Percentiles rank a stretch among this genome's conserved stretches.
Evolutionary conservation across 208 protist species (phyloP).

Genomic region (Crithidia expoeki): DNA sequence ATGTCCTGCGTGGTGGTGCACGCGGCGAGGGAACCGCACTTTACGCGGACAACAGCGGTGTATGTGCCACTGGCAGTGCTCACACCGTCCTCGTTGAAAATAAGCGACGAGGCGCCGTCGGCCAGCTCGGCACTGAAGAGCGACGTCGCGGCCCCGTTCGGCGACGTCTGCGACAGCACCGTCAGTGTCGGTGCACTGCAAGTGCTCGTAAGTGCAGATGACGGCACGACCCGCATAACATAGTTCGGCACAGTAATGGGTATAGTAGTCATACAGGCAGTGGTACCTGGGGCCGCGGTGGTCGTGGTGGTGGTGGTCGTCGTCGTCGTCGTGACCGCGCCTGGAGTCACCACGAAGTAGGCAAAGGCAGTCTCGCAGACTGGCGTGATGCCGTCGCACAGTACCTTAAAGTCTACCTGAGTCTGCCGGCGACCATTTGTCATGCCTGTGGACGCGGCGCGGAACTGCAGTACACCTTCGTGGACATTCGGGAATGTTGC

Average conservation of each 20-base stretch:
- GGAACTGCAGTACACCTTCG: constrained; percentile 37
- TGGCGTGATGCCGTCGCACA: constrained; percentile 53
- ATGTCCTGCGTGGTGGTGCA: constrained; percentile 47
- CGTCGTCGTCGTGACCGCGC: constrained; percentile 29
- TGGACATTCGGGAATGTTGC: constrained; percentile 36
- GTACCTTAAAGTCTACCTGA: constrained; percentile 36
- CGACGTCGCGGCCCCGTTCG: background rate
- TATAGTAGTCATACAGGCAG: constrained; percentile 29
- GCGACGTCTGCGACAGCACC: constrained; percentile 12
- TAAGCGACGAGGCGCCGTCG: constrained; percentile 22
- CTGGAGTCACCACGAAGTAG: constrained; percentile 44
- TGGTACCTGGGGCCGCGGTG: constrained; percentile 12
- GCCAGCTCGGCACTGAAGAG: constrained; percentile 30
- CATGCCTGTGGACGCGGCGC: constrained; percentile 39
- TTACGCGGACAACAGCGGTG: constrained; percentile 40
- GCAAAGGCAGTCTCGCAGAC: constrained; percentile 44
- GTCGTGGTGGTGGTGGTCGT: constrained; percentile 47
- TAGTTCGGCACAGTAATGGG: constrained; percentile 21
- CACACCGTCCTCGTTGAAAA: constrained; percentile 46
- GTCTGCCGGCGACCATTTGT: constrained; percentile 5
- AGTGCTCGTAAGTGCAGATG: constrained; percentile 15
- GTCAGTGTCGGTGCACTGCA: constrained; percentile 16
- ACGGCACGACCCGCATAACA: constrained; percentile 1
- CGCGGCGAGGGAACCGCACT: constrained; percentile 37
- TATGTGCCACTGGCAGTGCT: constrained; percentile 48